Conservation (phyloP, 2,329 filamentous ascomycete species). For the Corinectria fuckeliana region DNA sequence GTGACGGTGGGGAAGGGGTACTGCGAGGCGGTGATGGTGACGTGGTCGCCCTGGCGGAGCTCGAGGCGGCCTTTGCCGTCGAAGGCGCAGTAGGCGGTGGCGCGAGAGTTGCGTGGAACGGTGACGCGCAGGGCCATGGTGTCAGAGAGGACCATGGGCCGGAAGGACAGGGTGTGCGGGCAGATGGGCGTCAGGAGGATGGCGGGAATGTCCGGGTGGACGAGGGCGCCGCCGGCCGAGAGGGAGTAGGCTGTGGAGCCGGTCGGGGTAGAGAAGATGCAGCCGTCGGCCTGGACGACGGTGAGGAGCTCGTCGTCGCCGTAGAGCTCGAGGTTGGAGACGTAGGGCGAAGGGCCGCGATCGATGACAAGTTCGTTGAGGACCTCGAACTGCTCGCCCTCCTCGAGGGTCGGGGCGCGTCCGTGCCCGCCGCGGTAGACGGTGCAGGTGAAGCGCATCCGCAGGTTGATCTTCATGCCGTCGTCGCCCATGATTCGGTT, state of each 20-base stretch:
- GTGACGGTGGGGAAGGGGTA: slow-evolving; percentile 98
- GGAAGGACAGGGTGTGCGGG: slow-evolving; percentile 94
- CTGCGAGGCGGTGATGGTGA: slow-evolving; percentile 93
- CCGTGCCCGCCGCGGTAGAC: slow-evolving; percentile 76
- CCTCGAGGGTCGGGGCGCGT: slow-evolving; percentile 72
- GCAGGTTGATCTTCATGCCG: slow-evolving; percentile 95
- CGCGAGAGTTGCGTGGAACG: slow-evolving; percentile 83
- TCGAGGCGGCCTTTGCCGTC: slow-evolving; percentile 97
- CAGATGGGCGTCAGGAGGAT: slow-evolving; percentile 98
- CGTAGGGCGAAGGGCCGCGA: slow-evolving; percentile 93
- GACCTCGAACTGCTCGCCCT: slow-evolving; percentile 96
- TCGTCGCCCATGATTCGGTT: slow-evolving; percentile 90
- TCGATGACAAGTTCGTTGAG: slow-evolving; percentile 99
- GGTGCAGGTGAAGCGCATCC: slow-evolving; percentile 98
- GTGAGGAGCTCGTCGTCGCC: slow-evolving; percentile 95
- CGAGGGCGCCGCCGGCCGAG: slow-evolving; percentile 91
- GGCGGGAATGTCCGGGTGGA: slow-evolving; percentile 95
- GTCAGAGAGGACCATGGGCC: slow-evolving; percentile 97
- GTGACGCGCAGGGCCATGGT: slow-evolving; percentile 90
- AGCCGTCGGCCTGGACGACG: slow-evolving; percentile 94
- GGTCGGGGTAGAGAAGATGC: slow-evolving; percentile 96
- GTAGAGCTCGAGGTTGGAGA: slow-evolving; percentile 95
- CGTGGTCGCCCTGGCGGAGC: slow-evolving; percentile 89
- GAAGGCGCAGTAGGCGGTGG: slow-evolving; percentile 95
- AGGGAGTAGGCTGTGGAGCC: slow-evolving; percentile 95